Evolutionary conservation across 352 stramenopile species (phyloP), one percentile per base, ranked within the genome.

Genomic region (Achlya hypogyna): DNA sequence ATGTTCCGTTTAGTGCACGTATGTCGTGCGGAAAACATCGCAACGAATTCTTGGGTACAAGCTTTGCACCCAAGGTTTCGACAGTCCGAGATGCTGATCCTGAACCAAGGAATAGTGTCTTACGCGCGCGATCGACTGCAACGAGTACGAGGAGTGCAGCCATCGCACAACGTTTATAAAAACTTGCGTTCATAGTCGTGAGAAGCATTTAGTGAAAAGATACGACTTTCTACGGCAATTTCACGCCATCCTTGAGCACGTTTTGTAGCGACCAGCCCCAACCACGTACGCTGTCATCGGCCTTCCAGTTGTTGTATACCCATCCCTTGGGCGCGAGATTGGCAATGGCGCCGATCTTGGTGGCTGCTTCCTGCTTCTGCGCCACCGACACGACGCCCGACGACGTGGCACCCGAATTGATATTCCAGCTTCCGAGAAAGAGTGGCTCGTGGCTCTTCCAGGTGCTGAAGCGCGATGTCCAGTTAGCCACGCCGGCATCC

Each of bases 241-340:
- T 23, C 5, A 62, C 29, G 31, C 60, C 60, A 35, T 67, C 38
- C 12, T 49, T 23, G 6, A 67, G 28, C 32, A 67, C 12, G 45
- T 56, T 34, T 58, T 67, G 51, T 29, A 67, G 47, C 31, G 60
- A 67, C 60, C 60, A 67, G 8, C 60, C 60, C 49, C 49, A 56
- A 16, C 49, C 49, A 20, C 49, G 49, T 18, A n/a, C 18, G 20
- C 28, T 12, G 23, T 53, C 38, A 22, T 59, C 60, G 45, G n/a
- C n/a, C 40, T 67, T 67, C 60, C 60, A 67, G 51, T 67, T 56
- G 1, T 14, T 18, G 25, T 58, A 67, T 8, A 67, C 40, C 60
- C 60, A 67, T 2, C 60, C 60, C 20, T 47, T 59, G 28, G 60
- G 38, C 23, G 60, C 60, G 32, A 32, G 18, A 34, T 58, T 58